phyloP scores from a whole-genome alignment of 306 rosid genomes.

The Carpinus fangiana region DNA sequence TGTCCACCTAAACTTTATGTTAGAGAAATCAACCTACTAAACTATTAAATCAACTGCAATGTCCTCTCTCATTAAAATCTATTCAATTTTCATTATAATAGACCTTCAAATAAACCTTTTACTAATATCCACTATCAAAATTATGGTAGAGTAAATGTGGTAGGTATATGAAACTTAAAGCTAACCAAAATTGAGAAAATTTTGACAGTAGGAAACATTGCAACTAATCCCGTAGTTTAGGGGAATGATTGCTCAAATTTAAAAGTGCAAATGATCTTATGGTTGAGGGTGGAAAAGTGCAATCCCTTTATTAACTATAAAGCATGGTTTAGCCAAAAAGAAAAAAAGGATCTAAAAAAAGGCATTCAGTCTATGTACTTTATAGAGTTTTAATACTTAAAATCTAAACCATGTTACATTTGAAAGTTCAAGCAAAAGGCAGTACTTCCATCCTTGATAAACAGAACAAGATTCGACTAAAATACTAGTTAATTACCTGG shows the following conservation, averaged over 20 bases:
- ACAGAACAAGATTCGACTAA: not conserved
- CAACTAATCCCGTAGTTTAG: not conserved
- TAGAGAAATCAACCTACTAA: not conserved
- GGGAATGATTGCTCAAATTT: not conserved
- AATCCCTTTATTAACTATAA: not conserved
- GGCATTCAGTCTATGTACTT: not conserved
- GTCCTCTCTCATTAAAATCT: not conserved
- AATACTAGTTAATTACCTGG: conserved; percentile 60
- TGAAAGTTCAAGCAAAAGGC: not conserved
- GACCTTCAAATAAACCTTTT: not conserved
- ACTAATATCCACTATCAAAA: not conserved
- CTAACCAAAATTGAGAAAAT: not conserved
- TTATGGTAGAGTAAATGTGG: not conserved
- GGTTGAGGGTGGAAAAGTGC: no score
- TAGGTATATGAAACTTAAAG: not conserved
- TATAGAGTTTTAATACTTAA: not conserved
- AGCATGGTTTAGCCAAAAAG: not conserved
- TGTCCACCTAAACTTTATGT: no score
- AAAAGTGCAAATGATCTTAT: no score
- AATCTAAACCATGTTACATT: not conserved
- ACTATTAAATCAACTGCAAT: no score
- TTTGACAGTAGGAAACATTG: not conserved
- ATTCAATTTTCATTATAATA: not conserved
- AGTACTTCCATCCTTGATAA: not conserved
- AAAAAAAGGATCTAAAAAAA: not conserved